Evolutionary conservation across 768 basidiomycete genomes (phyloP), one percentile per base, ranked within the genome.

Genomic region (Clathrus columnatus): DNA sequence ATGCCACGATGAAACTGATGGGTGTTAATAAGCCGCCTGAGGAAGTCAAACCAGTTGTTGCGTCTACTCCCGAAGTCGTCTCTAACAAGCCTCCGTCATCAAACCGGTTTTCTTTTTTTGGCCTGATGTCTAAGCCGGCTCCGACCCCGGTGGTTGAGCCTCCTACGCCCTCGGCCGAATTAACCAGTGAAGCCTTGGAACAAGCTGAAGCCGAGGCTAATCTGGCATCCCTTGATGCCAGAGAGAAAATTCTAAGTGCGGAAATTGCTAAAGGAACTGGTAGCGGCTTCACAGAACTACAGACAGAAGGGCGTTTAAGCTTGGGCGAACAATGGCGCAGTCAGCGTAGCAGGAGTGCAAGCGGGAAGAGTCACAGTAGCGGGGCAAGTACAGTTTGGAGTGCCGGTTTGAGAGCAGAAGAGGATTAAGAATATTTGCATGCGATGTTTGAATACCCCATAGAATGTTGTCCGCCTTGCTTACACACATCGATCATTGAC

Each of bases 1-100:
- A 86, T 60, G 91, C 91, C 16, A 91, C 91, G 24, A 88, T 98
- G 87, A 90, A 91, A 67, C 72, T 95, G 26, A 91, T 94, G 85
- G 95, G 95, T 4, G 90, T 95, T 58, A 83, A 80, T 48, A 73
- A 86, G 67, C 82, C 84, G 27, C 66, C 73, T n/a, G 64, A 74
- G 49, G 70, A 77, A 14, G 71, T 71, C 63, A 76, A 75, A 58
- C 72, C 70, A 59, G 65, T 64, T 56, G 71, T 73, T 17, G 68
- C 73, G 16, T 74, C 76, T 2, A 61, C 49, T 21, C 14, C 50
- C 27, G 60, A 70, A 26, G 62, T 67, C 16, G 57, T 51, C 7
- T 62, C 63, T 17, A 64, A 67, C 14, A 61, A 58, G 5, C 67
- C 71, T 18, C 59, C 66, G 7, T 63, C 67, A 4, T 62, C 71